A percentile compares a stretch with the other conserved stretches of the same genome.
phyloP scores from a whole-genome alignment of 805 yeast species.

The Hanseniaspora valbyensis region DNA sequence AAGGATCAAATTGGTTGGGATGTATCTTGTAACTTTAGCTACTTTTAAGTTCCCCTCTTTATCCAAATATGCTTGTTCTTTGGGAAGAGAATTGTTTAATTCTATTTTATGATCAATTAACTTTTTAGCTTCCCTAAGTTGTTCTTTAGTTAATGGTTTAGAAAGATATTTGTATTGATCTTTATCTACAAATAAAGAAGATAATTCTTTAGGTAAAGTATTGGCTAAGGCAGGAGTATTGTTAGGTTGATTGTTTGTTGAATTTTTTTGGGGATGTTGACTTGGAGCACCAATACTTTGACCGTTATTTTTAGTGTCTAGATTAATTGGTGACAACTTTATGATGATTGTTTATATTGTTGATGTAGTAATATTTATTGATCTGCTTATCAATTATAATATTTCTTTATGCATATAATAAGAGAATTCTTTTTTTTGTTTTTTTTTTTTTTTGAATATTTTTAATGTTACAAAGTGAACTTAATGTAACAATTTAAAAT shows the following conservation, averaged over 20 bases:
- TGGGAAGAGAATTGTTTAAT: conserved; percentile 6
- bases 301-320: not conserved
- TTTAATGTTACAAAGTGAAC: no score
- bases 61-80: conserved; percentile 12
- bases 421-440: no score
- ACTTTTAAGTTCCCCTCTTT: conserved; percentile 12
- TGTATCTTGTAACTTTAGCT: conserved; percentile 12
- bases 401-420: no score
- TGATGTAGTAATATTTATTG: no score
- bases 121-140: conserved; percentile 4
- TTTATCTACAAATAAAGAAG: not conserved
- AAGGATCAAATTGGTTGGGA: conserved; percentile 10
- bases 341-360: no score
- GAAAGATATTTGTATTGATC: not conserved
- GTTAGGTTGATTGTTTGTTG: not conserved
- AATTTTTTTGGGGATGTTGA: not conserved
- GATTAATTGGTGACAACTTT: conserved; percentile 21
- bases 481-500: no score
- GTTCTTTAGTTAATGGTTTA: conserved; percentile 6
- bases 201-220: not conserved
- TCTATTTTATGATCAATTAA: conserved; percentile 8
- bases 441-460: no score
- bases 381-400: no score
- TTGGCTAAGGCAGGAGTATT: not conserved
- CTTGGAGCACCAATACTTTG: not conserved